These are phyloP conservation scores for Venturia pyrina DNA, from an alignment of 2,329 filamentous ascomycete genomes.

Conservation along the genomic window DNA sequence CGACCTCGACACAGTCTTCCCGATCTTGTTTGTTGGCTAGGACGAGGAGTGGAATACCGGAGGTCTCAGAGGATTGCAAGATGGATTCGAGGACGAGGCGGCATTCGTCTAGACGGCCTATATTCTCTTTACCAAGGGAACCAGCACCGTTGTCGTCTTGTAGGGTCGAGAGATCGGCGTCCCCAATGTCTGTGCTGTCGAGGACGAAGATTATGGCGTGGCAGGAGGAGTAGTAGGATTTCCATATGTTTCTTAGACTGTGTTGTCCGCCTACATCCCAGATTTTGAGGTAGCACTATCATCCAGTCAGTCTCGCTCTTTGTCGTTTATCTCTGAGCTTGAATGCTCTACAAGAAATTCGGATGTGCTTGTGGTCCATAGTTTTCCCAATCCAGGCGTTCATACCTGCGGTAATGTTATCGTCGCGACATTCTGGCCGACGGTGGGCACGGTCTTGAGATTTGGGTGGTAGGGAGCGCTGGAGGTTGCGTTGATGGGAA, in stretches of 20 bases:
- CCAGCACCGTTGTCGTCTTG: constrained; percentile 14
- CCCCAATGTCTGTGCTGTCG: constrained; percentile 86
- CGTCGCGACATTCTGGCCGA: constrained; percentile 92
- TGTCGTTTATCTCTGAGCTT: no score
- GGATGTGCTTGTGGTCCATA: no score
- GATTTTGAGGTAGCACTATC: constrained; percentile 80
- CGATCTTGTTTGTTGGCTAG: constrained; percentile 96
- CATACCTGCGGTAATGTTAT: constrained; percentile 65
- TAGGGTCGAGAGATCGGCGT: constrained; percentile 57
- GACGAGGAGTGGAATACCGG: constrained; percentile 83
- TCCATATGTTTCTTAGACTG: constrained; percentile 81
- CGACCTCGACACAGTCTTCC: constrained; percentile 95
- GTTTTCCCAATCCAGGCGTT: no score
- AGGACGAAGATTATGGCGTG: constrained; percentile 98
- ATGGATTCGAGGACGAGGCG: constrained; percentile 82
- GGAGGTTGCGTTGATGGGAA: constrained; percentile 56
- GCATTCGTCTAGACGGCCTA: constrained; percentile 73
- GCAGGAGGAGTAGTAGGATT: constrained; percentile 86
- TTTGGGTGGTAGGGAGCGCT: constrained; percentile 51
- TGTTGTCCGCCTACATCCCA: constrained; percentile 97
- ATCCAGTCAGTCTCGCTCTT: no score
- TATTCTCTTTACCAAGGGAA: constrained; percentile 18
- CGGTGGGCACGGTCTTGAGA: constrained; percentile 84
- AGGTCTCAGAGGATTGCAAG: constrained; percentile 74
- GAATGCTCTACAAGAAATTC: no score